Conservation (phyloP, 163 green algal species). For the Scenedesmus sp. region DNA sequence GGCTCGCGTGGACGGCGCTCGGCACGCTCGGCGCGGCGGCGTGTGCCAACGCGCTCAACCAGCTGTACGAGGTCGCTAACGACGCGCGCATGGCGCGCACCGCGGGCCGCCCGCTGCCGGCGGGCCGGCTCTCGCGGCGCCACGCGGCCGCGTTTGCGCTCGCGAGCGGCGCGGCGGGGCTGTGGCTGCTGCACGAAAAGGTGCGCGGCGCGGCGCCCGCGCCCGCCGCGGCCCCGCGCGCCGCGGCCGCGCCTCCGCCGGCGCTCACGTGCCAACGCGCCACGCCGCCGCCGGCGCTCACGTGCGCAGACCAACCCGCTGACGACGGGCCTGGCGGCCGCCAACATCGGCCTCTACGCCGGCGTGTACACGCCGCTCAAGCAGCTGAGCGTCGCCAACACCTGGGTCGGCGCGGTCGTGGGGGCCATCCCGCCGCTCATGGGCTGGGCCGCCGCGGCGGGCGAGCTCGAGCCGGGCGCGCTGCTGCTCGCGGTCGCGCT, state of each 20-base stretch:
- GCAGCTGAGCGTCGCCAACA: constrained; percentile 89
- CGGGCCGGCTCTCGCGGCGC: constrained; percentile 71
- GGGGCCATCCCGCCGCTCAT: constrained; percentile 98
- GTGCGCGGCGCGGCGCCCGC: background rate
- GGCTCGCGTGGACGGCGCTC: constrained; percentile 82
- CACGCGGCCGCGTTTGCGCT: constrained; percentile 90
- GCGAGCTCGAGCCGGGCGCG: constrained; percentile 81
- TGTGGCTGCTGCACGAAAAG: constrained; percentile 71
- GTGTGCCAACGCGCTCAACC: constrained; percentile 97
- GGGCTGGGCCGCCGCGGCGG: constrained; percentile 91
- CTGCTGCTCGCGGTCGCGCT: constrained; percentile 85
- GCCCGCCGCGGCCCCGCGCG: background rate
- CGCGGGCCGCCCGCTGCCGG: constrained; percentile 85
- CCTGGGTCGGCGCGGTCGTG: constrained; percentile 98
- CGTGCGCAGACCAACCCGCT: constrained; percentile 86
- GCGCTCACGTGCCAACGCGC: too few relatives aligned
- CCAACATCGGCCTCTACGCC: constrained; percentile 97
- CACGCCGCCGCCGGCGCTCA: too few relatives aligned
- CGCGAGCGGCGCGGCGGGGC: constrained; percentile 68
- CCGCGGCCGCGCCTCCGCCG: background rate
- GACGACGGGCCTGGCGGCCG: constrained; percentile 86
- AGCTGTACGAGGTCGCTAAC: constrained; percentile 84
- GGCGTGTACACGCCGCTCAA: constrained; percentile 98
- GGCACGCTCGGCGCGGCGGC: constrained; percentile 90
- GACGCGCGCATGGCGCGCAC: constrained; percentile 95